These are phyloP conservation scores for Mycena amicta DNA, from an alignment of 768 basidiomycete genomes.

Conservation along the genomic window DNA sequence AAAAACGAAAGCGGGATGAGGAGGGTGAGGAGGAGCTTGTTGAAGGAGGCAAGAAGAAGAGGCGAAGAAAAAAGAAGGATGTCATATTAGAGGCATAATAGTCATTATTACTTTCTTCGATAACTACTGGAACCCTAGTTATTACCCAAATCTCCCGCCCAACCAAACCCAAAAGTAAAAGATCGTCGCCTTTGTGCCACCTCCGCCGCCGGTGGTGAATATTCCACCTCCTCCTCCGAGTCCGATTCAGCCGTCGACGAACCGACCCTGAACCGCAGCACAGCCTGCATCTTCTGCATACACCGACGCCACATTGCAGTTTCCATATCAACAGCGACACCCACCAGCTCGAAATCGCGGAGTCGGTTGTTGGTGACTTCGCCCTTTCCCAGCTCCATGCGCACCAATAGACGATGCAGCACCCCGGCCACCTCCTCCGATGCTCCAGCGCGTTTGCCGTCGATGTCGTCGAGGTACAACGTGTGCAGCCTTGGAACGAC, in stretches of 20 bases:
- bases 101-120: no score
- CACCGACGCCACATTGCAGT: constrained; percentile 34
- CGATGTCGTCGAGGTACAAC: constrained; percentile 38
- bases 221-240: background rate
- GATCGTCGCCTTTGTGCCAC: constrained; percentile 2
- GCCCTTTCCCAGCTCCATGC: constrained; percentile 33
- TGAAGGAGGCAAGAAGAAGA: constrained; percentile 41
- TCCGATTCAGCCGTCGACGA: background rate
- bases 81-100: constrained; percentile 4
- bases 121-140: no score
- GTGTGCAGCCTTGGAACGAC: constrained; percentile 32
- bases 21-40: constrained; percentile 15
- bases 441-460: constrained; percentile 32
- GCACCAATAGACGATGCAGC: constrained; percentile 32
- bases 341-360: constrained; percentile 30
- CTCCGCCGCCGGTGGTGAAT: background rate
- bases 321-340: constrained; percentile 23
- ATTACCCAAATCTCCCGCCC: background rate
- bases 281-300: constrained; percentile 29
- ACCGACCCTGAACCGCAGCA: constrained; percentile 27
- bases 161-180: constrained; percentile 12
- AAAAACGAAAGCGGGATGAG: constrained; percentile 19
- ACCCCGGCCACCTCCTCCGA: constrained; percentile 31
- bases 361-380: constrained; percentile 19
- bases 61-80: constrained; percentile 41